Evolutionary conservation across 2,329 filamentous ascomycete species (phyloP).

Genomic region (Clonostachys solani): DNA sequence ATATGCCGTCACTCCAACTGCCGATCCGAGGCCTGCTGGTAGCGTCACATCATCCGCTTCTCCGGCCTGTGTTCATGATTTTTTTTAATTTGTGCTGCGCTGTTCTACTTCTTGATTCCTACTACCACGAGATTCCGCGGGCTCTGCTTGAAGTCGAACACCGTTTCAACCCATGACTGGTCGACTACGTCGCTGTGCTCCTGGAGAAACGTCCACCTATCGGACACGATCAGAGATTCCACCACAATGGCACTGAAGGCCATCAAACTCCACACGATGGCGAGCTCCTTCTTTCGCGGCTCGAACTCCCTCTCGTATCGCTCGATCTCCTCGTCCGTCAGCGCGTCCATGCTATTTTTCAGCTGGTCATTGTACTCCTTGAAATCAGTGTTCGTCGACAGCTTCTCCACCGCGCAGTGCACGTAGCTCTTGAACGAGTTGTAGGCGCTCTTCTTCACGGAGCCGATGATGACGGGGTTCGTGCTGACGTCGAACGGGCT

Average conservation of each 20-base stretch:
- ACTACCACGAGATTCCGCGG: conserved; percentile 92
- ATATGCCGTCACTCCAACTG: too few relatives aligned
- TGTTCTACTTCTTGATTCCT: conserved; percentile 65
- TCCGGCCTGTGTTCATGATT: not conserved
- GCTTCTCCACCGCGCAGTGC: conserved; percentile 73
- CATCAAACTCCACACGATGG: conserved; percentile 91
- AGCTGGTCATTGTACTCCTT: conserved; percentile 58
- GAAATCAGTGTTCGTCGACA: conserved; percentile 55
- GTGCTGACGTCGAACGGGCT: conserved; percentile 55
- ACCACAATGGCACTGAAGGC: conserved; percentile 87
- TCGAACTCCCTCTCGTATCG: conserved; percentile 63
- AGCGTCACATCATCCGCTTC: not conserved
- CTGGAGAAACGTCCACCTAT: conserved; percentile 81
- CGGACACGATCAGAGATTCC: conserved; percentile 84
- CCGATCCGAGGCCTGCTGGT: too few relatives aligned
- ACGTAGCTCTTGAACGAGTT: conserved; percentile 72
- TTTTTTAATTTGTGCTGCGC: not conserved
- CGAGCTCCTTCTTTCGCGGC: conserved; percentile 72
- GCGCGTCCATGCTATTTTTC: conserved; percentile 55
- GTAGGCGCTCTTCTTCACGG: conserved; percentile 77
- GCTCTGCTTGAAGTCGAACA: conserved; percentile 84
- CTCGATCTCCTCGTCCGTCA: conserved; percentile 73
- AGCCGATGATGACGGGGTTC: conserved; percentile 82
- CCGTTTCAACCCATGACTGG: conserved; percentile 85
- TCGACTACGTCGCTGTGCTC: conserved; percentile 70